These are phyloP conservation scores for Colletotrichum liriopes DNA, from an alignment of 2,329 filamentous ascomycete species.

Conservation along the genomic window DNA sequence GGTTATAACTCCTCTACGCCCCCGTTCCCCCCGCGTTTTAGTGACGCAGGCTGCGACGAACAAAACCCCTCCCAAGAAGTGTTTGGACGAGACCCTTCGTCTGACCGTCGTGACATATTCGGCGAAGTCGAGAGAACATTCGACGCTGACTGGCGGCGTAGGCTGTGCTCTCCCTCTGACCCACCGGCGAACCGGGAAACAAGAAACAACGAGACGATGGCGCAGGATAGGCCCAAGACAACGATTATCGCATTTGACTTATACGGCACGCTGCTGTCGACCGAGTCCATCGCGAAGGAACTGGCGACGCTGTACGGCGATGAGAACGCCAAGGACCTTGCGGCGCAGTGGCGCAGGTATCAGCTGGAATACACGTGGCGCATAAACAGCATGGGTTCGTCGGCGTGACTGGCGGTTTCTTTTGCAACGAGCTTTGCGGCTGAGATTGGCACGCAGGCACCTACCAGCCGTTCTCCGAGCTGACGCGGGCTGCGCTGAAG, in stretches of 20 bases:
- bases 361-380: constrained; percentile 87
- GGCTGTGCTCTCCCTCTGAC: not conserved
- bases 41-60: constrained; percentile 5
- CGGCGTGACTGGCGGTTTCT: not conserved
- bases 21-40: constrained; percentile 23
- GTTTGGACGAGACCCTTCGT: constrained; percentile 16
- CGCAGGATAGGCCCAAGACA: constrained; percentile 47
- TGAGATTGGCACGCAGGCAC: constrained; percentile 59
- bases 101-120: not conserved
- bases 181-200: not conserved
- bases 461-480: constrained; percentile 74
- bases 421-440: not conserved
- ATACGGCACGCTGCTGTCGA: constrained; percentile 82
- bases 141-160: not conserved
- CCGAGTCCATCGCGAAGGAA: constrained; percentile 75
- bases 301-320: constrained; percentile 71
- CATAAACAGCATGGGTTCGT: constrained; percentile 80
- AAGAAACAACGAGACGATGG: not conserved
- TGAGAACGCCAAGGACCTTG: constrained; percentile 70
- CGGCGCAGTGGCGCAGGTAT: constrained; percentile 75
- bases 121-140: constrained; percentile 4
- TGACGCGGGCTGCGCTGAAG: constrained; percentile 74
- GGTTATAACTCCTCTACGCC: constrained; percentile 18
- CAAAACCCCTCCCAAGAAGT: not conserved
- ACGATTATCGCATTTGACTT: constrained; percentile 79